Evolutionary conservation across 257 asterid genomes (phyloP), one percentile per base, ranked within the genome.

Genomic region (Petunia secreta): DNA sequence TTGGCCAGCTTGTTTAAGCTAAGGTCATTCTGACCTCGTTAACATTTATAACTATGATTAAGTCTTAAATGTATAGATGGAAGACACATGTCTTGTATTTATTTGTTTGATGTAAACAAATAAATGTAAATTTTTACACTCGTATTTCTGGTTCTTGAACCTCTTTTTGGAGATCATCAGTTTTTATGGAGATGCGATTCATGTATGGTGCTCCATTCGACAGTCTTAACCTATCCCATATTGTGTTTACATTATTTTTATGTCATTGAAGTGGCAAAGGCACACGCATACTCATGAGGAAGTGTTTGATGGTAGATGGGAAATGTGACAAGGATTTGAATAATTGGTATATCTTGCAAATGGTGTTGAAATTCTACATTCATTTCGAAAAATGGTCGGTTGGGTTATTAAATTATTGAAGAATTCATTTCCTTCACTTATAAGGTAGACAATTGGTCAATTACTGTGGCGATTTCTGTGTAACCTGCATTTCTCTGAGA

Each of bases 371-470:
- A 82, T 85, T 85, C 79, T 80, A 68, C 14, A 83, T 79, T 81
- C 79, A 81, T 82, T 63, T 73, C 83, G 68, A 60, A 34, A 83
- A 16, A 34, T 50, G 84, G 89, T 87, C 92, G 92, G 89, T 86
- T 34, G 80, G 88, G 86, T 66, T 82, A 79, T 67, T 87, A 66
- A 77, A 76, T 40, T 82, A 83, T 63, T 60, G 63, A 63, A 68
- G 58, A 81, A 52, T 46, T 80, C 43, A 14, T 82, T 58, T 34
- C 15, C 59, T 52, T 68, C 14, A 52, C 41, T 73, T 34, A 6
- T 50, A 6, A 25, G 44, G 11, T 71, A 39, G 62, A 73, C 77
- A 73, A 50, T 50, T 73, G 77, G 77, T 73, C 77, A 63, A 67
- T 80, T 76, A 75, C 46, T 82, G 79, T 41, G 48, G 59, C 54